Percentiles rank a stretch among this genome's conserved stretches.
Conservation (phyloP, 108 stramenopile species). For the Cyclostephanos tholiformis region DNA sequence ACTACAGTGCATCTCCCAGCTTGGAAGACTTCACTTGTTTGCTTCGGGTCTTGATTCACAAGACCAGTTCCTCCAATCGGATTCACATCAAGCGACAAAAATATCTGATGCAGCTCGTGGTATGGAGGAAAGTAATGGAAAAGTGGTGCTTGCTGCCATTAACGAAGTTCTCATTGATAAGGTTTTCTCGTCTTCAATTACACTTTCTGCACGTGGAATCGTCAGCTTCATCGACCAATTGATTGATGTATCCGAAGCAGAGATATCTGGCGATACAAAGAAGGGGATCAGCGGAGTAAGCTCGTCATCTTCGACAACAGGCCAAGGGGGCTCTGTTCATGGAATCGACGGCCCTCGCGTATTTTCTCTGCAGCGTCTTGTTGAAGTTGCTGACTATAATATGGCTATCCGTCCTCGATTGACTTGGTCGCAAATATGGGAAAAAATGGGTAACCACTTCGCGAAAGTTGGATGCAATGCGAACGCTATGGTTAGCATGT, state of each 20-base stretch:
- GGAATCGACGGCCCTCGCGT: slow-evolving; percentile 84
- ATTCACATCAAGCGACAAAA: slow-evolving; percentile 32
- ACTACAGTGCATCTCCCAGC: slow-evolving; percentile 92
- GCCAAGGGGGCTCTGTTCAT: slow-evolving; percentile 50
- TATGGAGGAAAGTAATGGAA: slow-evolving; percentile 79
- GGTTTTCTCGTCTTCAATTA: slow-evolving; percentile 88
- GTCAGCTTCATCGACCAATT: slow-evolving; percentile 89
- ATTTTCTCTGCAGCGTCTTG: slow-evolving; percentile 95
- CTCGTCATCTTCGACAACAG: slow-evolving; percentile 22
- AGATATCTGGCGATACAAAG: slow-evolving; percentile 83
- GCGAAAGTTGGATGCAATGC: slow-evolving; percentile 90
- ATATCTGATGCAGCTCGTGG: slow-evolving; percentile 55
- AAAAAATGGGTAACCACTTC: slow-evolving; percentile 90
- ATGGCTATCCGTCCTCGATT: slow-evolving; percentile 93
- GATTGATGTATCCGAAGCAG: slow-evolving; percentile 81
- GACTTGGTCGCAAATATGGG: slow-evolving; percentile 97
- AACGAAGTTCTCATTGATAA: slow-evolving; percentile 89
- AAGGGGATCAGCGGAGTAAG: slow-evolving; percentile 70
- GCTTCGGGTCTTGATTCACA: slow-evolving; percentile 89
- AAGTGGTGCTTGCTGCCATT: slow-evolving; percentile 78
- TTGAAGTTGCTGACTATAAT: slow-evolving; percentile 99
- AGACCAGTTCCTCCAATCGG: slow-evolving; percentile 80
- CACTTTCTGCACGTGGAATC: slow-evolving; percentile 81
- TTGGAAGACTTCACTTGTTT: slow-evolving; percentile 81
- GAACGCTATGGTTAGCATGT: slow-evolving; percentile 94